Conservation (phyloP, 768 basidiomycete species). For the Melanogaster broomeanus region DNA sequence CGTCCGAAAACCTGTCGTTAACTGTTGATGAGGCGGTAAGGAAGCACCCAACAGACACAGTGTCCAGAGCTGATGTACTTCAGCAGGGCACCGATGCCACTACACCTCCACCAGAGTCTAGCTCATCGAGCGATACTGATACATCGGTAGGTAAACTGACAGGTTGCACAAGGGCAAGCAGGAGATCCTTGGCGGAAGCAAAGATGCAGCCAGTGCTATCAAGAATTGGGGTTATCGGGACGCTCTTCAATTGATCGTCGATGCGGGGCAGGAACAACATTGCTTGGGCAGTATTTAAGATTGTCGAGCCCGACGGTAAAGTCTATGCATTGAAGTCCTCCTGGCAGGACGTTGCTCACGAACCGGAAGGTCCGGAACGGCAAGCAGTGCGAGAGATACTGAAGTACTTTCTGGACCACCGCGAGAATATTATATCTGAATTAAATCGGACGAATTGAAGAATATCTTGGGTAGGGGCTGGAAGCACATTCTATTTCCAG, state of each 20-base stretch:
- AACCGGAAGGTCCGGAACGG: too few species aligned
- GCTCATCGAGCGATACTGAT: too few species aligned
- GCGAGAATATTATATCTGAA: neutral
- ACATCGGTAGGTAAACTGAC: too few species aligned
- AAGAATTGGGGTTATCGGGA: neutral
- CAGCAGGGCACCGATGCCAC: too few species aligned
- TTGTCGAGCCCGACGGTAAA: neutral
- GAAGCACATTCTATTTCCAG: neutral
- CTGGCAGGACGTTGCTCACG: neutral
- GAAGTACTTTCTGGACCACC: neutral
- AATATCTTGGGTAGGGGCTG: neutral
- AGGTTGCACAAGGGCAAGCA: too few species aligned
- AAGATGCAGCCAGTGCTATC: too few species aligned
- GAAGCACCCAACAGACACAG: too few species aligned
- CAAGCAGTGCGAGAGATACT: neutral
- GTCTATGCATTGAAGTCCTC: neutral
- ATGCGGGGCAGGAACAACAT: neutral
- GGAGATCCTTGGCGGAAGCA: too few species aligned
- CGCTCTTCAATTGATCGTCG: neutral
- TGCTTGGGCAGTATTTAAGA: neutral
- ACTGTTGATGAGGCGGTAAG: too few species aligned
- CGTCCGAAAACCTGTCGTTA: too few species aligned
- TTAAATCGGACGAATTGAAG: neutral
- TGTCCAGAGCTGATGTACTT: too few species aligned
- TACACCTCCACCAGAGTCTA: too few species aligned